Percentiles rank a stretch among this genome's conserved stretches.
Evolutionary conservation across 1,139 yeast genomes (phyloP).

Genomic region (Chernovozyma aurita): DNA sequence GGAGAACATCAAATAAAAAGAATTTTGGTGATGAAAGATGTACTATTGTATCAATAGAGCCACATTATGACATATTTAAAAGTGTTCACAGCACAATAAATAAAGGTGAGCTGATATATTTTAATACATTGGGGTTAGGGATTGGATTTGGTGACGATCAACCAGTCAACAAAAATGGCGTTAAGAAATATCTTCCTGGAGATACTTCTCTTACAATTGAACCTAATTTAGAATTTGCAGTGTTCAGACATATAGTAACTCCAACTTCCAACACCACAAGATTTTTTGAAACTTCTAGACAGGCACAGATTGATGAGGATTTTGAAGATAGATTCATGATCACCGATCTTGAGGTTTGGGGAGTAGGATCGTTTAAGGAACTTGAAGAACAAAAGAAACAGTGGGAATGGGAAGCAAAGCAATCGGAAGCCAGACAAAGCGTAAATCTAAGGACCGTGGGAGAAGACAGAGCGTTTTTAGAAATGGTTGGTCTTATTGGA

Average conservation of each 20-base stretch:
- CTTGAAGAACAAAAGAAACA: constrained; percentile 68
- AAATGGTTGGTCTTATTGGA: constrained; percentile 88
- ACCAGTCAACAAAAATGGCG: constrained; percentile 47
- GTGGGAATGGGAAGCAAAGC: constrained; percentile 92
- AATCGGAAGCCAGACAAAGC: constrained; percentile 71
- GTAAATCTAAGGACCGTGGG: constrained; percentile 63
- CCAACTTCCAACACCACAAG: constrained; percentile 18
- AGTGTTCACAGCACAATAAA: constrained; percentile 28
- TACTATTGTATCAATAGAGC: constrained; percentile 58
- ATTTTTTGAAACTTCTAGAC: constrained; percentile 26
- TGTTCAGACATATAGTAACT: constrained; percentile 59
- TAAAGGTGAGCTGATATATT: constrained; percentile 45
- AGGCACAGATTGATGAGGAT: constrained; percentile 22
- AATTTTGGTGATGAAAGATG: constrained; percentile 63
- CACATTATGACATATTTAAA: constrained; percentile 55
- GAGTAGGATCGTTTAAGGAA: constrained; percentile 75
- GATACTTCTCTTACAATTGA: constrained; percentile 78
- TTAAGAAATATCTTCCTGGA: constrained; percentile 46
- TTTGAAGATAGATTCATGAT: constrained; percentile 72
- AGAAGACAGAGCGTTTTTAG: constrained; percentile 82
- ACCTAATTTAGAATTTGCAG: constrained; percentile 72
- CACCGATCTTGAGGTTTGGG: constrained; percentile 86
- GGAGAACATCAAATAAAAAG: constrained; percentile 70
- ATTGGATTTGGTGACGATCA: constrained; percentile 74
- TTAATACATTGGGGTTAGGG: constrained; percentile 70